Evolutionary conservation across 495 filamentous ascomycete genomes (phyloP).

Genomic region (Bacidia gigantensis): DNA sequence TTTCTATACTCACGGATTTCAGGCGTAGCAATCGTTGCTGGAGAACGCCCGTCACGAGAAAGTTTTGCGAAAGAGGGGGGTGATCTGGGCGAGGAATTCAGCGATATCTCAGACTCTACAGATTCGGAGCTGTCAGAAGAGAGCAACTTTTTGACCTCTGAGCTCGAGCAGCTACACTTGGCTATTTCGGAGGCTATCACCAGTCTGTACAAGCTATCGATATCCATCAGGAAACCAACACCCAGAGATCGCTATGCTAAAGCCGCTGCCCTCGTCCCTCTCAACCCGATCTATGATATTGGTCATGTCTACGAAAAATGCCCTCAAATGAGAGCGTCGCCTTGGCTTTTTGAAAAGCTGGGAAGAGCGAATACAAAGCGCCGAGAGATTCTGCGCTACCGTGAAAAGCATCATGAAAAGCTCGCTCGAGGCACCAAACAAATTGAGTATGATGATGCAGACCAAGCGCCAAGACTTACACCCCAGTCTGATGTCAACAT

Average conservation of each 20-base stretch:
- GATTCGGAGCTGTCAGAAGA: not conserved
- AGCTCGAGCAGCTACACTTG: not conserved
- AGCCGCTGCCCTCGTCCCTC: not conserved
- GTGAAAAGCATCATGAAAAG: not conserved
- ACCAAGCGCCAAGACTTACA: not conserved
- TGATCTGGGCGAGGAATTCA: not conserved
- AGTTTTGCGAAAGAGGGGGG: not conserved
- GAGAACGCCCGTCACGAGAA: not conserved
- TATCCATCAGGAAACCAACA: not conserved
- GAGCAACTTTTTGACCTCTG: not conserved
- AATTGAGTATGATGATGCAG: not conserved
- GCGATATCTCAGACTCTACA: not conserved
- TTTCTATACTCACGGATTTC: not conserved
- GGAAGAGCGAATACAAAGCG: not conserved
- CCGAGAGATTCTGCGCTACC: not conserved
- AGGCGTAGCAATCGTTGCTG: not conserved
- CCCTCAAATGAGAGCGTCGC: not conserved
- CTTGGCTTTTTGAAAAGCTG: not conserved
- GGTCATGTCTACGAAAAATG: not conserved
- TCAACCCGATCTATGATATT: not conserved
- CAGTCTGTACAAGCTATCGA: not conserved
- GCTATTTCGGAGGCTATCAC: not conserved
- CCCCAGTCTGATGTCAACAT: not conserved
- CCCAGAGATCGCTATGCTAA: not conserved
- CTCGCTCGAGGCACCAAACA: not conserved